Evolutionary conservation across 1,284 basidiomycete species (phyloP).

Genomic region (Tilletia indica): DNA sequence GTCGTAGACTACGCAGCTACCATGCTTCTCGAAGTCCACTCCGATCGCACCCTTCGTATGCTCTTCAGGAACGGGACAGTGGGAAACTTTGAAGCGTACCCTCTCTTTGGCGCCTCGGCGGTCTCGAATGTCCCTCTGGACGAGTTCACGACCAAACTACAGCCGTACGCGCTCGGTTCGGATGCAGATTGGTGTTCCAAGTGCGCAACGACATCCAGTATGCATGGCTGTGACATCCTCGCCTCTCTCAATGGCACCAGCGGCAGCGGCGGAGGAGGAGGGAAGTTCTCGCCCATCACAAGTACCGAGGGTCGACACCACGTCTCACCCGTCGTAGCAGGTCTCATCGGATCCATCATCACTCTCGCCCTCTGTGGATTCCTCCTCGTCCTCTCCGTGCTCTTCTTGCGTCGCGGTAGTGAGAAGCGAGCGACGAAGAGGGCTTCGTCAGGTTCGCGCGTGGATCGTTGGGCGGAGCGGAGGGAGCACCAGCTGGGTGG

Average conservation of each 20-base stretch:
- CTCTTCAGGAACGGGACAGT: conserved; percentile 79
- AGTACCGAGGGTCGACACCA: conserved; percentile 41
- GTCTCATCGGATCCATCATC: conserved; percentile 46
- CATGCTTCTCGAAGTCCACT: conserved; percentile 60
- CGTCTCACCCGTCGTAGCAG: conserved; percentile 45
- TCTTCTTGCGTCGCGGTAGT: conserved; percentile 8
- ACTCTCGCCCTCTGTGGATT: conserved; percentile 37
- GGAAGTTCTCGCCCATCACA: conserved; percentile 31
- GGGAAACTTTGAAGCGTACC: conserved; percentile 40
- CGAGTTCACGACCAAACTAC: conserved; percentile 73
- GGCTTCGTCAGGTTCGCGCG: background rate
- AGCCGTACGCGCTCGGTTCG: conserved; percentile 58
- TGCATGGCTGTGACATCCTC: conserved; percentile 39
- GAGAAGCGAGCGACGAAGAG: background rate
- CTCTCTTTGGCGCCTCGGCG: conserved; percentile 56
- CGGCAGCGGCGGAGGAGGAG: conserved; percentile 22
- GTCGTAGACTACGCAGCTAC: conserved; percentile 75
- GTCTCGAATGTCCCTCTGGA: conserved; percentile 67
- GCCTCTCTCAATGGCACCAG: conserved; percentile 47
- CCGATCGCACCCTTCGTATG: conserved; percentile 60
- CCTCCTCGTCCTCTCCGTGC: conserved; percentile 23
- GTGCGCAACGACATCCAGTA: conserved; percentile 45
- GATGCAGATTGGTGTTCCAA: conserved; percentile 57
- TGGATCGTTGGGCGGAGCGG: background rate
- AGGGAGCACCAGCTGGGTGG: background rate